Base-by-base conservation (phyloP, 2,329 filamentous ascomycete species). In the Zasmidium angulare region DNA sequence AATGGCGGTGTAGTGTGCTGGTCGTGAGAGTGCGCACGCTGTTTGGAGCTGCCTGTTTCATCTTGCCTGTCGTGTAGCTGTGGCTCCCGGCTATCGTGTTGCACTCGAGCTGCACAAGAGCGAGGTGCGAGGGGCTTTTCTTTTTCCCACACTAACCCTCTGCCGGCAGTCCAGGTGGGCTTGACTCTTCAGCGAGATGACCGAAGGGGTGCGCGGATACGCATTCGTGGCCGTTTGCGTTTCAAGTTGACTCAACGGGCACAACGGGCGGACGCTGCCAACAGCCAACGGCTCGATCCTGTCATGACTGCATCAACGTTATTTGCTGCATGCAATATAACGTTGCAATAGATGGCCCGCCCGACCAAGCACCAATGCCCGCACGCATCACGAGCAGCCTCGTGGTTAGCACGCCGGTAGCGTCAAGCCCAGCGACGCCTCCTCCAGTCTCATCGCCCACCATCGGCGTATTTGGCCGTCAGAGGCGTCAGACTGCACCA, bases 31-130 rank as follows among this genome's bases (percentile, higher is more conserved):
- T 43, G 36, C 36, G 36, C 11, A 17, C 36, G 49, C 23, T 43
- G 36, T 43, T 43, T 43, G 26, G 36, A 43, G 36, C n/a, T n/a
- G n/a, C 12, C n/a, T 17, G 36, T 52, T 57, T 51, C 55, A 52
- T n/a, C 22, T 20, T 29, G 46, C 22, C 48, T 57, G 55, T 20
- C n/a, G 55, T 57, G 55, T 52, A 51, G 55, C 49, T 50, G 49
- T 57, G 49, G 55, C 46, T 56, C n/a, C 46, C 53, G 53, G 53
- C 53, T 55, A 31, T 43, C 54, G 22, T 24, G 55, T 51, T 29
- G 31, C 48, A 51, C 48, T 49, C 3, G 29, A 46, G 48, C 54
- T 57, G 55, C 49, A 52, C 17, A 48, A 47, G 17, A 21, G 54
- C 47, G 54, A 56, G 54, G n/a, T n/a, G n/a, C n/a, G n/a, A n/a